Conservation (phyloP, 2,329 filamentous ascomycete genomes). For the Cladosporium sp. region DNA sequence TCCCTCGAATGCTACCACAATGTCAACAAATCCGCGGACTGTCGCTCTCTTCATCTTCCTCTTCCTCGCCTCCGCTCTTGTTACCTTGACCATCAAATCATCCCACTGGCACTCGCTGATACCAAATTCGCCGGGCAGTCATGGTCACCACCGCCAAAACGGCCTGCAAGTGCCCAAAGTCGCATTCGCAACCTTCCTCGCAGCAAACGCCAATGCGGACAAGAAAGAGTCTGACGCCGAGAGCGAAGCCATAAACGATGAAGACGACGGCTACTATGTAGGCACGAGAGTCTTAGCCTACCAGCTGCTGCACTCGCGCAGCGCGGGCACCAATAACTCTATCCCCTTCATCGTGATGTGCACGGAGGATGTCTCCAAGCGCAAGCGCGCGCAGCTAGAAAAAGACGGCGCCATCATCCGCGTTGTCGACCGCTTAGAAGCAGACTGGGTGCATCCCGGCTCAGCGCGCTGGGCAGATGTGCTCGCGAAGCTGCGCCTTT, state of each 20-base stretch:
- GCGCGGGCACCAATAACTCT: constrained; percentile 36
- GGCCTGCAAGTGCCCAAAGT: constrained; percentile 31
- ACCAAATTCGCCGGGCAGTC: constrained; percentile 18
- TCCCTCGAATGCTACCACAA: not conserved
- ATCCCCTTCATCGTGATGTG: constrained; percentile 43
- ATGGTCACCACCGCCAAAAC: constrained; percentile 15
- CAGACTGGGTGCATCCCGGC: constrained; percentile 34
- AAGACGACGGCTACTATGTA: constrained; percentile 40
- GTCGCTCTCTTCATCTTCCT: constrained; percentile 36
- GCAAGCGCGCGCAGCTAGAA: constrained; percentile 38
- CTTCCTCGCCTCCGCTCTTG: constrained; percentile 37
- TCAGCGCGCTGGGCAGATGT: constrained; percentile 37
- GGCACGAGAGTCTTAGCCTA: constrained; percentile 39
- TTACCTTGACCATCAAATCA: constrained; percentile 33
- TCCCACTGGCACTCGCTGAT: constrained; percentile 26
- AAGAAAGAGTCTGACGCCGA: constrained; percentile 26
- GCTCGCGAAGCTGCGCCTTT: constrained; percentile 40
- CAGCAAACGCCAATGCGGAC: constrained; percentile 27
- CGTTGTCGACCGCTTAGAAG: constrained; percentile 35
- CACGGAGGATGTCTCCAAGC: constrained; percentile 36
- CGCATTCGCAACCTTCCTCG: constrained; percentile 43
- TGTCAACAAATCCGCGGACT: constrained; percentile 28
- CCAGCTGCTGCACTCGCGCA: constrained; percentile 40
- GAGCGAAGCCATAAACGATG: constrained; percentile 28
- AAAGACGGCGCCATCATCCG: constrained; percentile 40